Base-by-base conservation (phyloP, 164 flowering plant species). In the Magnolia sinica region DNA sequence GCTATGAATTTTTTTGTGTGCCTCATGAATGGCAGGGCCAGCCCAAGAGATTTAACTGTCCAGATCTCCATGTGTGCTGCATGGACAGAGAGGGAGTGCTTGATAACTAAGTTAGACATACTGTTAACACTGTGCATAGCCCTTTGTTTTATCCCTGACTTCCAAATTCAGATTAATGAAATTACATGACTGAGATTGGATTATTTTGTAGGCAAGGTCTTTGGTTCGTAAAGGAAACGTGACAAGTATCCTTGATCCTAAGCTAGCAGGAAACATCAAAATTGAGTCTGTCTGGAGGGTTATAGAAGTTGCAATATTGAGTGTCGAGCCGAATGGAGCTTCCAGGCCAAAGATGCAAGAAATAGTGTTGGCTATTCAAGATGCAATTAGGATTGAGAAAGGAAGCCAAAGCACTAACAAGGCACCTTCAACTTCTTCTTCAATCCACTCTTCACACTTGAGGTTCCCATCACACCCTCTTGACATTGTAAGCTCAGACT, bases 311-410 rank as follows among this genome's bases (percentile, higher is more conserved):
- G 98, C 97, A 14, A 87, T 93, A 52, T 92, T 89, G 74, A 91
- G 98, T 68, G 90, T 93, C 1, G 95, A 95, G 72, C 90, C 83
- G 22, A 88, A 87, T 52, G 87, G 91, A 31, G 73, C 58, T 64
- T 86, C 90, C 31, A 82, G 98, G 80, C 99, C 99, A 51, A 91
- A 82, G 77, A 95, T 95, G 99, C 96, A 90, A 70, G 98, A 90
- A 75, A 81, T 93, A 50, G 89, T 93, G 61, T 63, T 91, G 82
- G 90, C 98, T 2, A 89, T 92, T 75, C 99, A 95, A 78, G 99
- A 95, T 72, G 94, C 99, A 23, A 83, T 83, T 76, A 91, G 85
- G 80, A 92, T 92, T 27, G 98, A 95, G 72, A 89, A 83, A 71
- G 89, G 91, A 74, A 79, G 27, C 14, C 87, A 83, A 72, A 79